Conservation (phyloP, 805 yeast genomes). For the Ogataea angusta region DNA sequence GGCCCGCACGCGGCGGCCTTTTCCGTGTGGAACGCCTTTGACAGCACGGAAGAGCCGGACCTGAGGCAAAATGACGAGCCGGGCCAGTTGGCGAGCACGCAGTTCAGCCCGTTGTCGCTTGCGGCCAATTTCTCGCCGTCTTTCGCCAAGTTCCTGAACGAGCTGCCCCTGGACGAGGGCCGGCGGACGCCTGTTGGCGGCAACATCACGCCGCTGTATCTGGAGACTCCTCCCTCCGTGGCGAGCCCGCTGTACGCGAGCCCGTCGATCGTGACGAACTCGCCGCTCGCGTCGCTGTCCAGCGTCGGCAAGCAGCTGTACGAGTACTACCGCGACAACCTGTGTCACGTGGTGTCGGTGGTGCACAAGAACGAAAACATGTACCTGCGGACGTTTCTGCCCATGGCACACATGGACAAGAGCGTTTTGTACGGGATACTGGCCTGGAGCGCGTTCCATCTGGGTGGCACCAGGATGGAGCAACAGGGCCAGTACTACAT, state of each 20-base stretch:
- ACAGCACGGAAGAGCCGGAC: neutral
- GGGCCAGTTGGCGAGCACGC: neutral
- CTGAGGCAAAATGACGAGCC: neutral
- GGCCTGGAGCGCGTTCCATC: constrained; percentile 56
- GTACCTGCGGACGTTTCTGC: constrained; percentile 50
- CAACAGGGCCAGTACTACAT: constrained; percentile 48
- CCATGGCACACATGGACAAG: constrained; percentile 50
- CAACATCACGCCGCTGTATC: neutral
- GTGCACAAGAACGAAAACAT: constrained; percentile 50
- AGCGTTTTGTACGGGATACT: constrained; percentile 51
- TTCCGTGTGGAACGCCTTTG: constrained; percentile 1
- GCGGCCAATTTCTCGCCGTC: constrained; percentile 26
- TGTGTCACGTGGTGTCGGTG: constrained; percentile 42
- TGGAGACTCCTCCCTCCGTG: neutral
- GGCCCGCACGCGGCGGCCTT: neutral
- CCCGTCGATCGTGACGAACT: constrained; percentile 28
- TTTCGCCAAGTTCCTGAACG: constrained; percentile 24
- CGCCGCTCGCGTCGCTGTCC: constrained; percentile 30
- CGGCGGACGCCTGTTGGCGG: neutral
- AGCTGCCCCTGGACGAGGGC: constrained; percentile 3
- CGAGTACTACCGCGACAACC: constrained; percentile 46
- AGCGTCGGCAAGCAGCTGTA: constrained; percentile 39
- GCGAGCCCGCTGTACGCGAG: constrained; percentile 23
- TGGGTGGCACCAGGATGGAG: constrained; percentile 42
- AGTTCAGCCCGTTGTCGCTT: constrained; percentile 3